Conservation (phyloP, 2,329 filamentous ascomycete species). For the Anthostomella pinea region DNA sequence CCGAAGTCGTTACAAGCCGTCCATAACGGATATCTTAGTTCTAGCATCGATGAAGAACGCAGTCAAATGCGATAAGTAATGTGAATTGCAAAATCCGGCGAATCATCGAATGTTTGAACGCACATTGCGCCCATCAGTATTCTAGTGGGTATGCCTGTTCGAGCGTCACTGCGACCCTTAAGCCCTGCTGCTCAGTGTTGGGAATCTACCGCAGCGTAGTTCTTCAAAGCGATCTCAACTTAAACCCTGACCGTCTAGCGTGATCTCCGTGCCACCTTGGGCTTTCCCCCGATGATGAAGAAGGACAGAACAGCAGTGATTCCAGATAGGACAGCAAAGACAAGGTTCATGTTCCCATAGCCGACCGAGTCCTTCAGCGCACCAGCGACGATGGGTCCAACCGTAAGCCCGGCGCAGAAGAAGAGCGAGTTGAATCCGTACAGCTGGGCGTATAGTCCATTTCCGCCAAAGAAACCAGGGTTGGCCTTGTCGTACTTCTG, state of each 20-base stretch:
- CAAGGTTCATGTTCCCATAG: constrained; percentile 56
- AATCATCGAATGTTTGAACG: constrained; percentile 13
- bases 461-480: constrained; percentile 49
- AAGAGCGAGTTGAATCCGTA: constrained; percentile 64
- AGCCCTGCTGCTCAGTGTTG: constrained; percentile 4
- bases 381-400: constrained; percentile 58
- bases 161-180: constrained; percentile 8
- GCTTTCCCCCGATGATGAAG: constrained; percentile 44
- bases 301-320: constrained; percentile 42
- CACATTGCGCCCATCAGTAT: constrained; percentile 10
- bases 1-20: no score
- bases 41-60: constrained; percentile 44
- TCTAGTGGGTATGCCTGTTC: constrained; percentile 9
- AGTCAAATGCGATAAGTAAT: constrained; percentile 45
- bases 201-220: no score
- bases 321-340: constrained; percentile 44
- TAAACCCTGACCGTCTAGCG: background rate
- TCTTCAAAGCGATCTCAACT: no score
- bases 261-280: constrained; percentile 15
- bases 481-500: constrained; percentile 55
- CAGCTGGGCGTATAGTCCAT: constrained; percentile 62
- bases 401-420: constrained; percentile 56
- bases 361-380: constrained; percentile 48
- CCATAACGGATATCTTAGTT: constrained; percentile 42
- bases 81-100: constrained; percentile 22